Evolutionary conservation across 768 basidiomycete genomes (phyloP).

Genomic region (Plicaturopsis crispa): DNA sequence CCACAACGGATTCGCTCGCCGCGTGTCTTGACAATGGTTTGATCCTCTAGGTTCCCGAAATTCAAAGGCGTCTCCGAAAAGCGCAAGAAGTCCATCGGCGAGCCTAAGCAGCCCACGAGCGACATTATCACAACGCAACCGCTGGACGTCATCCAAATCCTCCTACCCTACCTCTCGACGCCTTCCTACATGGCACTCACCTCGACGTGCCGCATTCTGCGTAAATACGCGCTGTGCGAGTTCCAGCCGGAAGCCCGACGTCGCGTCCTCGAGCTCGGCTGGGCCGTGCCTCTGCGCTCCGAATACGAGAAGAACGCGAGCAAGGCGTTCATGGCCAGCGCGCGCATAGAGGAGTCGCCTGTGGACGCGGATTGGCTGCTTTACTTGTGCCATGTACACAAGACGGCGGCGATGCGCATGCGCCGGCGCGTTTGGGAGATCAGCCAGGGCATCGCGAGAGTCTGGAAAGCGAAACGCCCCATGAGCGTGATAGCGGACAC

Average conservation of each 20-base stretch:
- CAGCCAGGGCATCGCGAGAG: conserved; percentile 11
- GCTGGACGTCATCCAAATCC: conserved; percentile 14
- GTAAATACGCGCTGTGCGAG: conserved; percentile 14
- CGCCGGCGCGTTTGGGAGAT: conserved; percentile 19
- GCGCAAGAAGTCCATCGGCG: conserved; percentile 7
- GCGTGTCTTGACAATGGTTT: neutral
- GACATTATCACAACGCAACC: conserved; percentile 14
- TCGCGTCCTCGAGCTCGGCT: conserved; percentile 15
- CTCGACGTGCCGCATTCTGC: conserved; percentile 19
- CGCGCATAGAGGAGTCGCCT: conserved; percentile 7
- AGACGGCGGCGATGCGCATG: conserved; percentile 15
- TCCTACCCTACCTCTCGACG: conserved; percentile 15
- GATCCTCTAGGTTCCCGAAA: conserved; percentile 15
- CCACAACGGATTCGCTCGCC: no score
- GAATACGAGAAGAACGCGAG: conserved; percentile 12
- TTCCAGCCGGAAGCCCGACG: conserved; percentile 16
- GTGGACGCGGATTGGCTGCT: conserved; percentile 18
- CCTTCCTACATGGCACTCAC: conserved; percentile 13
- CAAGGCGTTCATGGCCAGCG: conserved; percentile 15
- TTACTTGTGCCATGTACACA: conserved; percentile 18
- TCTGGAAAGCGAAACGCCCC: conserved; percentile 1
- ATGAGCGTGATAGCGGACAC: conserved; percentile 1
- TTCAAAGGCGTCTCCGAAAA: conserved; percentile 11
- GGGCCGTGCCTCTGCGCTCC: conserved; percentile 14
- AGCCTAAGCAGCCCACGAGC: conserved; percentile 1